These are phyloP conservation scores for Oryza longistaminata DNA, from an alignment of 176 grass and related monocot species.

Conservation along the genomic window DNA sequence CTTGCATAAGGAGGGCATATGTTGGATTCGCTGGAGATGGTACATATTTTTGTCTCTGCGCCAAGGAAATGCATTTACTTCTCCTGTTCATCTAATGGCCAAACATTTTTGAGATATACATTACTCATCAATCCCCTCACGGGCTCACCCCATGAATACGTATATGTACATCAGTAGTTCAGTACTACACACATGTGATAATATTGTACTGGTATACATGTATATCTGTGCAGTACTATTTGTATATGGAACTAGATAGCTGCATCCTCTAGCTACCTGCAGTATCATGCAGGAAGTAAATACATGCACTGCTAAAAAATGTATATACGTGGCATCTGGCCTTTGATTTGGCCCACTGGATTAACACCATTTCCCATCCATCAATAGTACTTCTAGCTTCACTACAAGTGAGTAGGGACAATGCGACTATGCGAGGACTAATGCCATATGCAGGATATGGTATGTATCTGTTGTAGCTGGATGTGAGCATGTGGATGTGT, in stretches of 20 bases:
- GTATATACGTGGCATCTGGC: background rate
- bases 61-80: conserved; percentile 41
- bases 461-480: background rate
- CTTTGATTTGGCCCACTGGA: conserved; percentile 37
- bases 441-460: background rate
- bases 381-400: conserved; percentile 21
- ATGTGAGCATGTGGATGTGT: conserved; percentile 36
- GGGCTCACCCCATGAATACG: background rate
- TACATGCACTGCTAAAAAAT: background rate
- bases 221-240: background rate
- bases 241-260: background rate
- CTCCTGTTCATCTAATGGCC: conserved; percentile 2
- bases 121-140: conserved; percentile 19
- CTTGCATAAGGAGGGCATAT: conserved; percentile 28
- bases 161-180: background rate
- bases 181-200: conserved; percentile 43
- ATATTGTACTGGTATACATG: conserved; percentile 29
- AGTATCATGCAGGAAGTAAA: conserved; percentile 12
- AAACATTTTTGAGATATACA: background rate
- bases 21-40: conserved; percentile 46
- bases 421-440: conserved; percentile 20
- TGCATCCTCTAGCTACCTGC: conserved; percentile 15
- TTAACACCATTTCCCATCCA: conserved; percentile 34
- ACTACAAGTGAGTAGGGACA: conserved; percentile 25
- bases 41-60: conserved; percentile 50